A percentile compares a stretch with the other conserved stretches of the same genome.
phyloP scores from a whole-genome alignment of 2,329 filamentous ascomycete genomes.

The Teratosphaeria nubilosa region DNA sequence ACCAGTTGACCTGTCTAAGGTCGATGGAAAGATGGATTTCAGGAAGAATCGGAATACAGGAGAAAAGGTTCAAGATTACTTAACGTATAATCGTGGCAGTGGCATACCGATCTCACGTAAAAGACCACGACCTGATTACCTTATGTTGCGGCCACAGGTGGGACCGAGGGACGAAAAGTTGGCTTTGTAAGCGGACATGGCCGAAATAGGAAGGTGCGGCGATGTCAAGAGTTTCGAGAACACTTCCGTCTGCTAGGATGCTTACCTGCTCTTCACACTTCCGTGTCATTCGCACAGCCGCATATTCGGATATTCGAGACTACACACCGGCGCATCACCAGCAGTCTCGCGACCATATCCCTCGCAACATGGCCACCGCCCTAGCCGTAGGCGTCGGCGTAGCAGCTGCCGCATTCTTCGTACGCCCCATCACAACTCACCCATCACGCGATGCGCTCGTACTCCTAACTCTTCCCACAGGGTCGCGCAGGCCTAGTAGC shows the following conservation, averaged over 20 bases:
- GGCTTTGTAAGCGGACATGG: background rate
- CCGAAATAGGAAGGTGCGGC: background rate
- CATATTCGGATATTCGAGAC: background rate
- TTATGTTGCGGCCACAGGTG: too few species aligned
- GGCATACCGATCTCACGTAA: background rate
- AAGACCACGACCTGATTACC: background rate
- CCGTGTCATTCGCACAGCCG: too few species aligned
- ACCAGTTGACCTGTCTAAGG: too few species aligned
- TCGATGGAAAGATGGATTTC: background rate
- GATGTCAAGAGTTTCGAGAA: background rate
- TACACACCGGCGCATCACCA: background rate
- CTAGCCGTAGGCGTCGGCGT: constrained; percentile 51
- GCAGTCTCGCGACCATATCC: background rate
- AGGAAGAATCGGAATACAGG: background rate
- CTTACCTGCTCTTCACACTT: too few species aligned
- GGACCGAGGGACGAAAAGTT: too few species aligned
- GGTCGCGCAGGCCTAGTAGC: constrained; percentile 88
- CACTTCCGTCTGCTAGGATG: background rate
- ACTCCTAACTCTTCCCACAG: constrained; percentile 36
- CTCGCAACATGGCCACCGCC: constrained; percentile 45
- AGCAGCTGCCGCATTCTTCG: constrained; percentile 56
- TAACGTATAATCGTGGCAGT: background rate
- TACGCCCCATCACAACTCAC: constrained; percentile 25
- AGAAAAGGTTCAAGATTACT: background rate
- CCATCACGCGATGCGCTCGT: background rate